These are phyloP conservation scores for Knufia fluminis DNA, from an alignment of 2,329 filamentous ascomycete species.

Conservation along the genomic window DNA sequence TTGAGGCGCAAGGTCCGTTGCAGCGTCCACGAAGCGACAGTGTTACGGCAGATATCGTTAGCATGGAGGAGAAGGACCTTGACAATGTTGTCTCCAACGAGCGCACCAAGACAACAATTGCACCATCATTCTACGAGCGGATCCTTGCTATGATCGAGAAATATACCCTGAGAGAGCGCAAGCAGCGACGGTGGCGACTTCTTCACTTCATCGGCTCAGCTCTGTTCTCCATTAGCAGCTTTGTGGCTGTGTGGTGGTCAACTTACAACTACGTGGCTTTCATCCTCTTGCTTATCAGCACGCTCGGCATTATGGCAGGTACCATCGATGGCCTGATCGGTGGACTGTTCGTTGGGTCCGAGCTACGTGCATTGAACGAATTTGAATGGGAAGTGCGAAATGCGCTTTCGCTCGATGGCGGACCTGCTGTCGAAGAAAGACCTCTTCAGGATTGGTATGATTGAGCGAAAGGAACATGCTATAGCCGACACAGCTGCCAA, in stretches of 20 bases:
- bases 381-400: slow-evolving; percentile 85
- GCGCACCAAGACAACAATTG: slow-evolving; percentile 28
- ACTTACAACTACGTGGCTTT: slow-evolving; percentile 69
- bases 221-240: slow-evolving; percentile 60
- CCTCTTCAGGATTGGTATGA: slow-evolving; percentile 22
- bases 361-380: slow-evolving; percentile 74
- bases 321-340: slow-evolving; percentile 79
- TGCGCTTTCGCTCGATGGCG: slow-evolving; percentile 18
- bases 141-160: slow-evolving; percentile 61
- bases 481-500: not conserved
- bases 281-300: slow-evolving; percentile 67
- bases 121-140: slow-evolving; percentile 53
- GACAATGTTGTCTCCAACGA: slow-evolving; percentile 18
- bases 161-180: slow-evolving; percentile 62
- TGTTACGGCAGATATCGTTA: slow-evolving; percentile 9
- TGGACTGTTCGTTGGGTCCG: slow-evolving; percentile 74
- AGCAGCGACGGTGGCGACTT: slow-evolving; percentile 63
- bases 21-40: not conserved
- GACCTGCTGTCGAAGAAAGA: slow-evolving; percentile 17
- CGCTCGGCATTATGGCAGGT: slow-evolving; percentile 65
- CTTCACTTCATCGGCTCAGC: slow-evolving; percentile 64
- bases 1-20: not conserved
- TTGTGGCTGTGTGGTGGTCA: slow-evolving; percentile 79
- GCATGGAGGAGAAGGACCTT: slow-evolving; percentile 16
- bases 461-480: slow-evolving; percentile 5